Evolutionary conservation across 2,329 filamentous ascomycete genomes (phyloP), one percentile per base, ranked within the genome.

Genomic region (Phialemoniopsis sp.): DNA sequence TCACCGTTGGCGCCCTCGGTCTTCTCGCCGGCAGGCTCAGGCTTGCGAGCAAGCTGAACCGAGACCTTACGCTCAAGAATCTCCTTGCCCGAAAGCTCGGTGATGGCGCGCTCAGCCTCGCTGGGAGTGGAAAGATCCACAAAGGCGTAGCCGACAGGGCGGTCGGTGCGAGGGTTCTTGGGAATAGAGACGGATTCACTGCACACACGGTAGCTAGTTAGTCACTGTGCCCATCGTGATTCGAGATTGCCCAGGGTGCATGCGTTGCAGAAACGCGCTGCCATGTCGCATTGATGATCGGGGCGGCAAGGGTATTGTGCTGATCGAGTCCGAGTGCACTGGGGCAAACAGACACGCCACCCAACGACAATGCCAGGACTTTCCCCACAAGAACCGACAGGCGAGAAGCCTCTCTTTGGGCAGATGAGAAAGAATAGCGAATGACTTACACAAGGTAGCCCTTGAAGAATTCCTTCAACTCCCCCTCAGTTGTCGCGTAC

Each of bases 391-490:
- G 21, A 26, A 10, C 6, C 10, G 21, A 10, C 21, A n/a, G n/a
- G 33, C 34, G 26, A 16, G 15, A n/a, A 12, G 14, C 30, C 19
- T 16, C 21, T 30, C 36, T 15, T 29, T 5, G 18, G 19, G 18
- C 29, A 37, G 28, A 31, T 28, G 38, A 44, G 40, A 21, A 32
- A 29, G 34, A 36, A 36, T 32, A n/a, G 21, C 21, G 10, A 10
- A 26, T 26, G 34, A 87, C 91, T 80, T 81, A 98, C 93, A 98
- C 89, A 78, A 93, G 86, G 80, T 95, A 97, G 72, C 85, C 87
- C 80, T 93, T 91, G 86, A 98, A 98, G 82, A 98, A 98, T 60
- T 93, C 87, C 80, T 94, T 95, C 81, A 98, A 89, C 85, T 96
- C 89, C 85, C 87, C 93, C 87, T 97, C 93, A 70, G 89, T 95